These are phyloP conservation scores for Coprinopsis cinerea DNA, from an alignment of 768 basidiomycete species.

Conservation along the genomic window DNA sequence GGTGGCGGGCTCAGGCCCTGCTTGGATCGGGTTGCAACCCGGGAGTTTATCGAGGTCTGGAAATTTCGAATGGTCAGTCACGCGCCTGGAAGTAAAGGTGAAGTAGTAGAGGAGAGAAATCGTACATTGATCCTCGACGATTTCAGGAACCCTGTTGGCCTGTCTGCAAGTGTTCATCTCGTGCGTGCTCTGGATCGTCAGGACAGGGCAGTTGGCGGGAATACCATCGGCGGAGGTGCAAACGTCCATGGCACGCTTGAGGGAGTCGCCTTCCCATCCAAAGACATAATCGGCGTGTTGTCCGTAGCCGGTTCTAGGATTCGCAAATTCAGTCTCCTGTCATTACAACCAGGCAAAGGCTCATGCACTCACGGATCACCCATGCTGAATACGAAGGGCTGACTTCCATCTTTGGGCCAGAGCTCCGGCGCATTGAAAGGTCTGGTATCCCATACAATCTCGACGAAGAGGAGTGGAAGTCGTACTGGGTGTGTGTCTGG, in stretches of 20 bases:
- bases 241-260: slow-evolving; percentile 9
- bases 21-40: slow-evolving; percentile 10
- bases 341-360: background rate
- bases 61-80: background rate
- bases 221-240: slow-evolving; percentile 7
- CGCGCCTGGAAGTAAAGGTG: background rate
- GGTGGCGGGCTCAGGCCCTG: slow-evolving; percentile 5
- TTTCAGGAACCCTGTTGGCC: slow-evolving; percentile 3
- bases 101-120: background rate
- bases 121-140: slow-evolving; percentile 7
- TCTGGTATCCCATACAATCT: slow-evolving; percentile 14
- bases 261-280: slow-evolving; percentile 11
- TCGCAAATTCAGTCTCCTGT: background rate
- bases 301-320: slow-evolving; percentile 6
- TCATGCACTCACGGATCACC: slow-evolving; percentile 13
- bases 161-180: slow-evolving; percentile 7
- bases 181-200: slow-evolving; percentile 9
- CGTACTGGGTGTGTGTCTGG: slow-evolving; percentile 10
- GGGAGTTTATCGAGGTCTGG: slow-evolving; percentile 10
- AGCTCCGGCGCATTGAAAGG: slow-evolving; percentile 11
- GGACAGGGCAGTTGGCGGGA: slow-evolving; percentile 4
- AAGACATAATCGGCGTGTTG: slow-evolving; percentile 12
- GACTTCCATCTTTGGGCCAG: slow-evolving; percentile 10
- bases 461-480: slow-evolving; percentile 12
- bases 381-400: slow-evolving; percentile 14